These are phyloP conservation scores for Sugiyamaella qingdaonensis DNA, from an alignment of 805 yeast genomes.

Conservation along the genomic window DNA sequence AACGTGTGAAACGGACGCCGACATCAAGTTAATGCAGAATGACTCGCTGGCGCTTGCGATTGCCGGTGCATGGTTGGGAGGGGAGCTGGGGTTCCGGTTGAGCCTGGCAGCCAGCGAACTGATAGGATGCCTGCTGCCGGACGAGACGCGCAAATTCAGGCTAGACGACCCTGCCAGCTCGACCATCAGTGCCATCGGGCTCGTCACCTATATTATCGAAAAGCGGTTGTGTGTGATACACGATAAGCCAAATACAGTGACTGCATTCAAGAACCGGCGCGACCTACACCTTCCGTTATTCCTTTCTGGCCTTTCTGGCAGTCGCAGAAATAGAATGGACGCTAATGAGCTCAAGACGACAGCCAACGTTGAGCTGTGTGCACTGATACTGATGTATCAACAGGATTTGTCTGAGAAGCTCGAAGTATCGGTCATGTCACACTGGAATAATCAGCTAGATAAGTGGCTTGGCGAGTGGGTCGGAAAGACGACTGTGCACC, in stretches of 20 bases:
- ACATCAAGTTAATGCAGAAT: slow-evolving; percentile 2
- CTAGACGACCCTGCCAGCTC: not conserved
- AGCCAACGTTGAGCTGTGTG: slow-evolving; percentile 24
- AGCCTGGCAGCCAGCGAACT: slow-evolving; percentile 18
- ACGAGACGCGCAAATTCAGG: not conserved
- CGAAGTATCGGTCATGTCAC: slow-evolving; percentile 10
- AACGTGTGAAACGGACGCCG: not conserved
- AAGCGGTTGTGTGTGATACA: slow-evolving; percentile 23
- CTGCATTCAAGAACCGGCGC: not conserved
- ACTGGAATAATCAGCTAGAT: slow-evolving; percentile 23
- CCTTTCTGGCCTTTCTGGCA: slow-evolving; percentile 7
- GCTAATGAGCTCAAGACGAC: slow-evolving; percentile 17
- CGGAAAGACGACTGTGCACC: slow-evolving; percentile 17
- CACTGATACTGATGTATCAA: slow-evolving; percentile 20
- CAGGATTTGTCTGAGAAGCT: slow-evolving; percentile 16
- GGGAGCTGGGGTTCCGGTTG: slow-evolving; percentile 22
- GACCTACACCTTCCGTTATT: slow-evolving; percentile 11
- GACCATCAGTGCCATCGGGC: slow-evolving; percentile 19
- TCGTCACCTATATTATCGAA: slow-evolving; percentile 22
- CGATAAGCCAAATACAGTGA: slow-evolving; percentile 10
- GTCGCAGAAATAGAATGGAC: slow-evolving; percentile 3
- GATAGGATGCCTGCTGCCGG: slow-evolving; percentile 18
- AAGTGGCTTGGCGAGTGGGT: slow-evolving; percentile 24
- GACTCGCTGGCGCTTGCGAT: slow-evolving; percentile 17
- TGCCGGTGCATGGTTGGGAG: slow-evolving; percentile 25